These are phyloP conservation scores for Sordariomycetes sp. DNA, from an alignment of 2,329 filamentous ascomycete species.

Conservation along the genomic window DNA sequence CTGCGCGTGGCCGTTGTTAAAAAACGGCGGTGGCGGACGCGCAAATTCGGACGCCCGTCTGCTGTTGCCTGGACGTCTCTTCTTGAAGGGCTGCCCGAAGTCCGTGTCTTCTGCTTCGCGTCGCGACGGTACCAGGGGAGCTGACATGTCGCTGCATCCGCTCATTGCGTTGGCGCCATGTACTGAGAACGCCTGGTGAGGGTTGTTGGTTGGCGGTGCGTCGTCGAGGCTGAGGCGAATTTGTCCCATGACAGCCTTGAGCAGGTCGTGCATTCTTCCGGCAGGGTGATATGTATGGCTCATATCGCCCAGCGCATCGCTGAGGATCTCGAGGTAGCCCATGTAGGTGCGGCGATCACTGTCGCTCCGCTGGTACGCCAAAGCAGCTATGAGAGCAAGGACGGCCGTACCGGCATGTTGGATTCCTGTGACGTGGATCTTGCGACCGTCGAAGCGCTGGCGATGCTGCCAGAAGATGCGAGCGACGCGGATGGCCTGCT, in stretches of 20 bases:
- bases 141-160: slow-evolving; percentile 9
- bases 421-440: slow-evolving; percentile 39
- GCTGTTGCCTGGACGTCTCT: slow-evolving; percentile 14
- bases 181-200: slow-evolving; percentile 5
- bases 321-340: slow-evolving; percentile 42
- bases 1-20: slow-evolving; percentile 7
- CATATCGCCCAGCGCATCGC: slow-evolving; percentile 42
- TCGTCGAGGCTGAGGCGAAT: slow-evolving; percentile 24
- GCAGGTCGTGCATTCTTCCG: slow-evolving; percentile 40
- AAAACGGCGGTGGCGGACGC: slow-evolving; percentile 18
- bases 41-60: slow-evolving; percentile 20
- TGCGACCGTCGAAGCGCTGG: slow-evolving; percentile 39
- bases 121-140: slow-evolving; percentile 17
- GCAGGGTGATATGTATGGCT: slow-evolving; percentile 42
- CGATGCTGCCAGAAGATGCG: slow-evolving; percentile 47
- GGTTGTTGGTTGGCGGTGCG: slow-evolving; percentile 7
- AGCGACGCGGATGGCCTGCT: slow-evolving; percentile 42
- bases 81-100: slow-evolving; percentile 17
- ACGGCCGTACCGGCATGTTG: slow-evolving; percentile 46
- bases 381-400: slow-evolving; percentile 41
- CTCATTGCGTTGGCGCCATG: slow-evolving; percentile 5
- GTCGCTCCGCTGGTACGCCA: slow-evolving; percentile 25
- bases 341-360: slow-evolving; percentile 27
- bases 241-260: slow-evolving; percentile 42
- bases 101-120: slow-evolving; percentile 17